Evolutionary conservation across 148 eudicot species (phyloP).

Genomic region (Rhododendron williamsianum): DNA sequence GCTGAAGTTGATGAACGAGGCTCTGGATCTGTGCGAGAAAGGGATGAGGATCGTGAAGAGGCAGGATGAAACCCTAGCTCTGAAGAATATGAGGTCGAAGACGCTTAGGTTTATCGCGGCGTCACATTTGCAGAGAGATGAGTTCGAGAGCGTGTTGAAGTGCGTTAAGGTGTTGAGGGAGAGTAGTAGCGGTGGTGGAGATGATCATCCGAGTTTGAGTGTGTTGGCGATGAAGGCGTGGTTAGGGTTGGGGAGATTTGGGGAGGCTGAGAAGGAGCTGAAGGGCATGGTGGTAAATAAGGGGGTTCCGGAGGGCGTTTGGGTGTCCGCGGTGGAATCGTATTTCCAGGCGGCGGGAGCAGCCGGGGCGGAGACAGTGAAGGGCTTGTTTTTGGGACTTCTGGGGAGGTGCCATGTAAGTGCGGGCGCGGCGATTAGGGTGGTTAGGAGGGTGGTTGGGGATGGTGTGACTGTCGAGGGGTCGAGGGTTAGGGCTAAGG

Average conservation of each 20-base stretch:
- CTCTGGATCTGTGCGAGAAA: conserved; percentile 73
- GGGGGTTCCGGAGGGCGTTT: conserved; percentile 78
- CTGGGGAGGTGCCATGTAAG: conserved; percentile 79
- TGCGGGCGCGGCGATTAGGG: conserved; percentile 63
- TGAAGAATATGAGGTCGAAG: conserved; percentile 53
- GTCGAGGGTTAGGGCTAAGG: conserved; percentile 49
- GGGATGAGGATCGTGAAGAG: conserved; percentile 65
- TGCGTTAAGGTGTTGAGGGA: conserved; percentile 88
- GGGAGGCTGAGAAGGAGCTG: conserved; percentile 90
- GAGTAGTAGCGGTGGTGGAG: conserved; percentile 23
- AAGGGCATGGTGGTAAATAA: conserved; percentile 68
- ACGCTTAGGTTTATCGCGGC: conserved; percentile 89
- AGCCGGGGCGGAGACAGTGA: conserved; percentile 75
- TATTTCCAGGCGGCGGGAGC: conserved; percentile 79
- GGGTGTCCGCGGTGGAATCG: conserved; percentile 87
- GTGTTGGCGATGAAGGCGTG: conserved; percentile 96
- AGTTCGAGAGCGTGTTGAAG: conserved; percentile 84
- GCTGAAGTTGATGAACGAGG: conserved; percentile 80
- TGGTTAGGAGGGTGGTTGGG: conserved; percentile 67
- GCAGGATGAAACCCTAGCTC: conserved; percentile 48
- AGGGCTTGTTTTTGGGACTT: conserved; percentile 74
- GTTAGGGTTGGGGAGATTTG: conserved; percentile 74
- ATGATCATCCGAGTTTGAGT: conserved; percentile 84
- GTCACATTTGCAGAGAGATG: conserved; percentile 73
- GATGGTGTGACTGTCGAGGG: conserved; percentile 57